Conservation (phyloP, 2,329 filamentous ascomycete species). For the Diaporthe australafricana region DNA sequence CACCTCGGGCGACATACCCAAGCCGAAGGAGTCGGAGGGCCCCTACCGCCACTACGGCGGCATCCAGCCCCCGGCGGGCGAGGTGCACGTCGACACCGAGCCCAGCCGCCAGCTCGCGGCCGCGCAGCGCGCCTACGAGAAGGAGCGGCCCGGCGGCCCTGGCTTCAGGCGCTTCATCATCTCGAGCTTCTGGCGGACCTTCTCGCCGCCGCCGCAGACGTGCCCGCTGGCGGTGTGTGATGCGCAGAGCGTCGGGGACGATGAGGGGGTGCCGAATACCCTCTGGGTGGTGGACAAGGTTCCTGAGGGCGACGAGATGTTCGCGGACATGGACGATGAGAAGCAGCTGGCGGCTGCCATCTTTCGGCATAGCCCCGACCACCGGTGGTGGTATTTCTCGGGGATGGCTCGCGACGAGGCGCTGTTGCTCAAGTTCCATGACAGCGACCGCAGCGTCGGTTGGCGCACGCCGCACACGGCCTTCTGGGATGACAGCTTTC, state of each 20-base stretch:
- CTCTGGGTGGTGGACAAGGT: conserved; percentile 37
- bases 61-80: conserved; percentile 34
- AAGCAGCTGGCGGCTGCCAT: conserved; percentile 36
- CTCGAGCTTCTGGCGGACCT: conserved; percentile 37
- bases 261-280: conserved; percentile 23
- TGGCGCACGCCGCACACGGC: conserved; percentile 37
- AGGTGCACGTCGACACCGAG: conserved; percentile 38
- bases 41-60: conserved; percentile 37
- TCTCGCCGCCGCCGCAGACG: conserved; percentile 33
- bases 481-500: conserved; percentile 38
- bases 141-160: conserved; percentile 21
- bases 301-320: conserved; percentile 43
- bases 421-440: conserved; percentile 35
- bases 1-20: conserved; percentile 35
- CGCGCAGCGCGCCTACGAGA: conserved; percentile 26
- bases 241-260: conserved; percentile 30
- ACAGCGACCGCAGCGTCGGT: conserved; percentile 32
- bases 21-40: conserved; percentile 1
- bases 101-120: conserved; percentile 34
- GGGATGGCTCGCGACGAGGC: background rate
- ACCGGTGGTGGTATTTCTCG: conserved; percentile 16
- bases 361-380: conserved; percentile 31
- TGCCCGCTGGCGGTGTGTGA: conserved; percentile 38
- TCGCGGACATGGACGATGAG: conserved; percentile 40
- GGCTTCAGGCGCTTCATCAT: conserved; percentile 38